Percentiles rank a stretch among this genome's conserved stretches.
Evolutionary conservation across 2,329 filamentous ascomycete genomes (phyloP).

Genomic region (Pseudohalonectria lignicola): DNA sequence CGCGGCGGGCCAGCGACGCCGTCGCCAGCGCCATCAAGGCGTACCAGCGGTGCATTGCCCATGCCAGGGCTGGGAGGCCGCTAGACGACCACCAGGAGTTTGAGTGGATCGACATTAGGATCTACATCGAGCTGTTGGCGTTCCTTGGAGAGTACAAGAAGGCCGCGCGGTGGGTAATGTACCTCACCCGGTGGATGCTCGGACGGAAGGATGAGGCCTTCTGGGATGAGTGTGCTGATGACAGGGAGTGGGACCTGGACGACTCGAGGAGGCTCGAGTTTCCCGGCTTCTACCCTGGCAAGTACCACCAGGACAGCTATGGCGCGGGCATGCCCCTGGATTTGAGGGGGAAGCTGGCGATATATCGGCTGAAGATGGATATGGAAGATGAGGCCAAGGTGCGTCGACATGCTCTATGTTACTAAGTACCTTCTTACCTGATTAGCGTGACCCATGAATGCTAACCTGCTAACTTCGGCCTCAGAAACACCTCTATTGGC

Average conservation of each 20-base stretch:
- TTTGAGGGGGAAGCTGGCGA: constrained; percentile 70
- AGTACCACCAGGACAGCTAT: constrained; percentile 48
- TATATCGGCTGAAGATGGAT: constrained; percentile 67
- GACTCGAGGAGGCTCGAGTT: constrained; percentile 56
- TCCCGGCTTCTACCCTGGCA: constrained; percentile 45
- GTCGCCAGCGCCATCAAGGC: constrained; percentile 31
- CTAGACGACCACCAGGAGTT: constrained; percentile 25
- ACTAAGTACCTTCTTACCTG: neutral
- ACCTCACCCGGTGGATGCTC: constrained; percentile 70
- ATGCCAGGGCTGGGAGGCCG: constrained; percentile 21
- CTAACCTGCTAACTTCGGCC: neutral
- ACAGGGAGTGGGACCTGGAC: constrained; percentile 79
- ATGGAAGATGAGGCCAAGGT: constrained; percentile 58
- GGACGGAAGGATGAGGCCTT: constrained; percentile 61
- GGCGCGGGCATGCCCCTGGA: constrained; percentile 68
- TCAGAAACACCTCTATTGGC: constrained; percentile 51
- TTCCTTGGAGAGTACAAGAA: constrained; percentile 50
- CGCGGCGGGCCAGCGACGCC: constrained; percentile 29
- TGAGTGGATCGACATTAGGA: constrained; percentile 73
- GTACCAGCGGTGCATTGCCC: constrained; percentile 35
- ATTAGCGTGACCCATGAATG: neutral
- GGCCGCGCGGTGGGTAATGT: constrained; percentile 60
- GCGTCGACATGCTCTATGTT: neutral
- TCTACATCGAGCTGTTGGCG: constrained; percentile 73
- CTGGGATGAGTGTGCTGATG: constrained; percentile 71